Evolutionary conservation across 2,329 filamentous ascomycete species (phyloP).

Genomic region (Blastomyces gilchristii): DNA sequence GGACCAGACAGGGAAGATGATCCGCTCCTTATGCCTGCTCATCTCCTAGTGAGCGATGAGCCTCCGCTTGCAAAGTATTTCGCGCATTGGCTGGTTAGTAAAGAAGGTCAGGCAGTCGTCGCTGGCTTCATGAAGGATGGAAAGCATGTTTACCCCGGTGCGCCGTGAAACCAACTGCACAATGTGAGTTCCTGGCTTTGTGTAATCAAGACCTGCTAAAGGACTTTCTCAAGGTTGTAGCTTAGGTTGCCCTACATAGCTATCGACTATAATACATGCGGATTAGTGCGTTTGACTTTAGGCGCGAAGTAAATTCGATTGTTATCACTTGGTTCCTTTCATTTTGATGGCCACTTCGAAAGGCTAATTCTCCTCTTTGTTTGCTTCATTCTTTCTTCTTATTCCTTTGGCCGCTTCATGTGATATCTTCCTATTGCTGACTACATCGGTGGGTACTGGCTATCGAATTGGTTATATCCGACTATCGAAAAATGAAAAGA

Average conservation of each 20-base stretch:
- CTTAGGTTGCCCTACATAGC: background rate
- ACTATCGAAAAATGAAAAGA: background rate
- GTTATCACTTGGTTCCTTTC: background rate
- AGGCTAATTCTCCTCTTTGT: background rate
- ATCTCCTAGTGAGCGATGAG: constrained; percentile 13
- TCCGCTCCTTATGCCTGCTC: constrained; percentile 35
- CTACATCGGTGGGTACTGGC: too few species aligned
- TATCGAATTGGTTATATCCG: too few species aligned
- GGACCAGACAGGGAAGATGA: constrained; percentile 30
- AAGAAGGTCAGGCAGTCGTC: background rate
- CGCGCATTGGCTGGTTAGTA: background rate
- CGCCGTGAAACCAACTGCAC: background rate
- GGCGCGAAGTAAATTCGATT: background rate
- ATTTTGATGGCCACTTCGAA: background rate
- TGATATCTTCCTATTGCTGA: background rate
- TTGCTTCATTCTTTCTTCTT: background rate
- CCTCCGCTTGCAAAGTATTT: background rate
- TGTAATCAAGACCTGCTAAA: background rate
- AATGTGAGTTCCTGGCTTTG: background rate
- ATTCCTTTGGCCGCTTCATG: background rate
- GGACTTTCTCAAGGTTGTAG: background rate
- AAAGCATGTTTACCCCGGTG: background rate
- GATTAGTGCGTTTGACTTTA: background rate
- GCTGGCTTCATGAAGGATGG: background rate
- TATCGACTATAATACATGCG: background rate